Conservation (phyloP, 2,329 filamentous ascomycete genomes). For the Aspergillus clavatus region DNA sequence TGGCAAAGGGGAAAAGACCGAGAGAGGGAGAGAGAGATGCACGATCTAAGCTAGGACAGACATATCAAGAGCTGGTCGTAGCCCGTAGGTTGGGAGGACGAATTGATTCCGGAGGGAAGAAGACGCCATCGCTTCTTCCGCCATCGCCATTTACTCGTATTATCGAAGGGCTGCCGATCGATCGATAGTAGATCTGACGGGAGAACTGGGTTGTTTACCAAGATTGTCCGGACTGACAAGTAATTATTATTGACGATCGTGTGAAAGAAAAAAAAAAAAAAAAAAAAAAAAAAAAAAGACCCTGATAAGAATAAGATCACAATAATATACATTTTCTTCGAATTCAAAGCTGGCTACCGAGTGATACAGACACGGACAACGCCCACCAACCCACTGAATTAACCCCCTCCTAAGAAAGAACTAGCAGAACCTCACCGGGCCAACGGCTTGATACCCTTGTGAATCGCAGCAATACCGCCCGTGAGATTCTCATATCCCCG, state of each 20-base stretch:
- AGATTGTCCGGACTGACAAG: too few relatives aligned
- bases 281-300: too few relatives aligned
- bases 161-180: not conserved
- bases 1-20: not conserved
- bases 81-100: too few relatives aligned
- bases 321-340: not conserved
- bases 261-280: too few relatives aligned
- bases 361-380: slow-evolving; percentile 2
- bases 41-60: too few relatives aligned
- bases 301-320: too few relatives aligned
- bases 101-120: not conserved
- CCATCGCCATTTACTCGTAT: not conserved
- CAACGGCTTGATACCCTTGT: slow-evolving; percentile 84
- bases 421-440: not conserved
- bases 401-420: too few relatives aligned
- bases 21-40: too few relatives aligned
- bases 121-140: not conserved
- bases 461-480: slow-evolving; percentile 88
- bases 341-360: not conserved
- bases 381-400: too few relatives aligned
- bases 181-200: too few relatives aligned
- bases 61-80: not conserved
- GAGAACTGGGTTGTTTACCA: too few relatives aligned
- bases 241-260: too few relatives aligned
- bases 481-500: slow-evolving; percentile 86